phyloP scores from a whole-genome alignment of 2,329 filamentous ascomycete genomes.

The Beauveria scarabaeidicola region DNA sequence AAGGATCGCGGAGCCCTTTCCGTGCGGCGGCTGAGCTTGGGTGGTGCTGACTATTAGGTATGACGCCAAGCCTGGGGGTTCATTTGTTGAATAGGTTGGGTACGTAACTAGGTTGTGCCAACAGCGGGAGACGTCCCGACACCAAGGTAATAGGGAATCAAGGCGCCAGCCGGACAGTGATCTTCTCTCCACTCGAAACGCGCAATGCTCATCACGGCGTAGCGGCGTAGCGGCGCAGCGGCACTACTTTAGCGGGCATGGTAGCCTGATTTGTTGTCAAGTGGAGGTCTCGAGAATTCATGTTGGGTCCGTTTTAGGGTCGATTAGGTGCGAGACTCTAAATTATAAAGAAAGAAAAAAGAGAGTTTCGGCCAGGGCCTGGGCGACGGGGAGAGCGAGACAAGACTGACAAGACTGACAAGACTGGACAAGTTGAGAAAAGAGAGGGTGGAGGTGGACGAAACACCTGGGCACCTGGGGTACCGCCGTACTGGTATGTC shows the following conservation, averaged over 20 bases:
- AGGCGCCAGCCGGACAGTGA: not conserved
- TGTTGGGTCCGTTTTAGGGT: not conserved
- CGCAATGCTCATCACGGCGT: not conserved
- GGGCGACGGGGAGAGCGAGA: not conserved
- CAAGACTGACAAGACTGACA: not conserved
- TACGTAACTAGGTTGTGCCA: too few species aligned
- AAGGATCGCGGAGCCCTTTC: slow-evolving; percentile 2
- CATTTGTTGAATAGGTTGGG: not conserved
- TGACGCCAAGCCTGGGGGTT: not conserved
- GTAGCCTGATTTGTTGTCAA: not conserved
- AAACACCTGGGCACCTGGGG: not conserved
- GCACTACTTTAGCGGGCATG: not conserved
- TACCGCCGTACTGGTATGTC: not conserved
- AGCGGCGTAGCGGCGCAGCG: not conserved
- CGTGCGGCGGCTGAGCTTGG: not conserved
- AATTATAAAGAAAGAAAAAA: too few species aligned
- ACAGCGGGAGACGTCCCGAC: too few species aligned
- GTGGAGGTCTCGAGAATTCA: not conserved
- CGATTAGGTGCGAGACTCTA: not conserved
- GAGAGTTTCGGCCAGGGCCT: not conserved
- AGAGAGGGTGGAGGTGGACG: not conserved
- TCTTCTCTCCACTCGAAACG: not conserved
- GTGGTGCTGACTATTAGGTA: not conserved
- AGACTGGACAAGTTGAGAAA: not conserved
- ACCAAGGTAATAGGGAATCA: not conserved